Evolutionary conservation across 768 basidiomycete genomes (phyloP).

Genomic region (Rhizopogon vinicolor): DNA sequence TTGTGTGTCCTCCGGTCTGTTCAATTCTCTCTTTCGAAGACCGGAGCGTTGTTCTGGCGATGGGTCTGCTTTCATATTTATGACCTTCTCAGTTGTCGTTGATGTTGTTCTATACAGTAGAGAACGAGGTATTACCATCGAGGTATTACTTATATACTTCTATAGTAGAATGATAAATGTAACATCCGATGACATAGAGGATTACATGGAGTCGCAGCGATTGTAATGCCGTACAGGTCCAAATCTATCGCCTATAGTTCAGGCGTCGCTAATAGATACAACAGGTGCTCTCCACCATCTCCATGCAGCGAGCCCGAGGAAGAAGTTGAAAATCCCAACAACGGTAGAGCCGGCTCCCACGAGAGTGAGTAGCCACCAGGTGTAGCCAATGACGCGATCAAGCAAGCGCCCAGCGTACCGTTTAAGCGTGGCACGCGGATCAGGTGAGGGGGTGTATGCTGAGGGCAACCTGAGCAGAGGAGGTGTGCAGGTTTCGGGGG

Average conservation of each 20-base stretch:
- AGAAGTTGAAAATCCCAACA: constrained; percentile 70
- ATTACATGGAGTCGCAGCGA: too few relatives aligned
- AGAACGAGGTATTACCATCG: constrained; percentile 16
- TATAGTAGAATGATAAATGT: constrained; percentile 68
- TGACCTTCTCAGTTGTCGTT: background rate
- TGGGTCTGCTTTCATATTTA: too few relatives aligned
- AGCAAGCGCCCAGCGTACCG: constrained; percentile 59
- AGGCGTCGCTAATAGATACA: constrained; percentile 9
- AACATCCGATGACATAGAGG: constrained; percentile 61
- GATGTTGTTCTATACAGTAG: too few relatives aligned
- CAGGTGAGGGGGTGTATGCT: constrained; percentile 46
- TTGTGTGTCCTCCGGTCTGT: too few relatives aligned
- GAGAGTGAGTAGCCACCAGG: constrained; percentile 74
- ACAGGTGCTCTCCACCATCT: constrained; percentile 43
- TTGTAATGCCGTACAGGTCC: too few relatives aligned
- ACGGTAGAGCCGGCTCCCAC: constrained; percentile 72
- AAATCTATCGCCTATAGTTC: background rate
- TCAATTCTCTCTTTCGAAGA: too few relatives aligned
- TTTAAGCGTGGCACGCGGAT: constrained; percentile 51
- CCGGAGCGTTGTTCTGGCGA: too few relatives aligned
- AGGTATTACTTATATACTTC: constrained; percentile 61
- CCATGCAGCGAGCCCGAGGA: constrained; percentile 64
- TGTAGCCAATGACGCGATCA: constrained; percentile 71
- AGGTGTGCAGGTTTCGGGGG: constrained; percentile 22
- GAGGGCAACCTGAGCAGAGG: constrained; percentile 49